Conservation (phyloP, 331 rosid genomes). For the Phaseolus coccineus region DNA sequence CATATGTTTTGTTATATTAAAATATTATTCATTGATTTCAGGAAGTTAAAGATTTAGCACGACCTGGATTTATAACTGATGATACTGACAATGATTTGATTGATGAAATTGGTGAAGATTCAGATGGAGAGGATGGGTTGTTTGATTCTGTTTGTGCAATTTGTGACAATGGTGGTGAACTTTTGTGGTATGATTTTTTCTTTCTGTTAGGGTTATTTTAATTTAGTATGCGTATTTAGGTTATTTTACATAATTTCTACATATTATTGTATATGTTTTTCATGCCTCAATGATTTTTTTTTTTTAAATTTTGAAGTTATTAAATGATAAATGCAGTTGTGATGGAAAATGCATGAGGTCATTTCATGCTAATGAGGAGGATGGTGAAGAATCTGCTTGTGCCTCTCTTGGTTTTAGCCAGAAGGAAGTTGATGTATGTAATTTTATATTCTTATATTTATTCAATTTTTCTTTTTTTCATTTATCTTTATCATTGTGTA, state of each 20-base stretch:
- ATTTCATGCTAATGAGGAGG: slow-evolving; percentile 76
- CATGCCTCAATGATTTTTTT: neutral
- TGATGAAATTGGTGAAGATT: slow-evolving; percentile 62
- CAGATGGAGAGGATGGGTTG: slow-evolving; percentile 62
- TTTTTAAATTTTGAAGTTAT: neutral
- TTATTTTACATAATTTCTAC: slow-evolving; percentile 13
- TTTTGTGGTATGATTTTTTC: slow-evolving; percentile 63
- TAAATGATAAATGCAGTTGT: slow-evolving; percentile 65
- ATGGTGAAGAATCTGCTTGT: slow-evolving; percentile 68
- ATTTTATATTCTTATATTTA: slow-evolving; percentile 9
- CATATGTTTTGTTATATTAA: slow-evolving; percentile 27
- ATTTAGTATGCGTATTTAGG: slow-evolving; percentile 7
- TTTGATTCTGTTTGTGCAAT: slow-evolving; percentile 88
- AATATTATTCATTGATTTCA: slow-evolving; percentile 49
- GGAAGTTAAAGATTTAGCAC: slow-evolving; percentile 64
- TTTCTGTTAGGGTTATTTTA: neutral
- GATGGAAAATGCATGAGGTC: slow-evolving; percentile 96
- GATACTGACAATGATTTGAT: slow-evolving; percentile 52
- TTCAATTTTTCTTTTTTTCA: slow-evolving; percentile 6
- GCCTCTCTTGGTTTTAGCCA: slow-evolving; percentile 70
- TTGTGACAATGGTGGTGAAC: slow-evolving; percentile 90
- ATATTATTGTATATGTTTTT: neutral
- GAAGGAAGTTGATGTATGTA: slow-evolving; percentile 78
- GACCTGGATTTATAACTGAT: slow-evolving; percentile 73
- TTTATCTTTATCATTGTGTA: slow-evolving; percentile 20